Conservation (phyloP, 179 eudicot genomes). For the Carnegiea gigantea region DNA sequence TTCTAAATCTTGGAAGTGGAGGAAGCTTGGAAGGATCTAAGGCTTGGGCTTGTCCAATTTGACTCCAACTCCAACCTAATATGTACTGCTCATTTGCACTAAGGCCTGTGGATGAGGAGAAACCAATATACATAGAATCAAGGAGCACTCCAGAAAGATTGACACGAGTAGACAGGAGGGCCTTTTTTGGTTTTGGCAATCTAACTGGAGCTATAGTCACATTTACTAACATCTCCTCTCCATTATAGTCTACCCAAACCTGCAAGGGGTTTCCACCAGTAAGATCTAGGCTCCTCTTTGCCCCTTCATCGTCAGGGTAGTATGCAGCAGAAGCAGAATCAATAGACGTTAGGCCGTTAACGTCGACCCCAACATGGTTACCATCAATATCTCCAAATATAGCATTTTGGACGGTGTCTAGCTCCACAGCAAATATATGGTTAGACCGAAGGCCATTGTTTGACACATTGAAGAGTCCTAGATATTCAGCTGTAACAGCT, state of each 20-base stretch:
- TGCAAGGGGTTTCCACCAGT: constrained; percentile 32
- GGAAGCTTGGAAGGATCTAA: constrained; percentile 31
- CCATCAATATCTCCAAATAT: constrained; percentile 25
- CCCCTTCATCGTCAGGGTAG: constrained; percentile 12
- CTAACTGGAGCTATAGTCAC: constrained; percentile 33
- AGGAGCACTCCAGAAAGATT: constrained; percentile 25
- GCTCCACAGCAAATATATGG: constrained; percentile 36
- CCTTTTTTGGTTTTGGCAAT: constrained; percentile 20
- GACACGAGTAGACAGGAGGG: constrained; percentile 20
- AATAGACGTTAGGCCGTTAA: constrained; percentile 27
- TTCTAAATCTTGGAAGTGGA: constrained; percentile 25
- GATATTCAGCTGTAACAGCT: constrained; percentile 4
- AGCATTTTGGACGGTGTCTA: constrained; percentile 28
- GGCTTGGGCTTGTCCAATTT: constrained; percentile 27
- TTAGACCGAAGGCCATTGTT: constrained; percentile 14
- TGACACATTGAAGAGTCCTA: constrained; percentile 35
- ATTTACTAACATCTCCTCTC: constrained; percentile 10
- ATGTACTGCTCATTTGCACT: constrained; percentile 19
- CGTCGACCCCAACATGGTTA: constrained; percentile 47
- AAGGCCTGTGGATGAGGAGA: constrained; percentile 28
- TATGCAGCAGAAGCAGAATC: constrained; percentile 26
- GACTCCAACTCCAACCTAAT: constrained; percentile 39
- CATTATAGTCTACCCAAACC: constrained; percentile 48
- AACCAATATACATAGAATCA: constrained; percentile 37
- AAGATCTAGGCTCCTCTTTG: constrained; percentile 23